Evolutionary conservation across 176 grass and related monocot species (phyloP).

Genomic region (Carex parvula): DNA sequence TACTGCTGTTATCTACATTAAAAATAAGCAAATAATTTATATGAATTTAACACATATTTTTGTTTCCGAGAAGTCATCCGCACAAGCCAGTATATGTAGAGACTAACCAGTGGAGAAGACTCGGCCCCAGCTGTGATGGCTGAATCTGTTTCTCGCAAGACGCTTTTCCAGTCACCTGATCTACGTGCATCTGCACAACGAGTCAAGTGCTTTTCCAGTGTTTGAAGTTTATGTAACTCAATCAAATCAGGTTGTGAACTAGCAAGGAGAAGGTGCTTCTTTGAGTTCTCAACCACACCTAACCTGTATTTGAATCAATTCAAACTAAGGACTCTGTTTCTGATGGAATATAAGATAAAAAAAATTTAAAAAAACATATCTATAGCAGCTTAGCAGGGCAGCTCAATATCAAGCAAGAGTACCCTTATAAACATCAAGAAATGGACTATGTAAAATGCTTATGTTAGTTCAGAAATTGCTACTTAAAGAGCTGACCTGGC

Average conservation of each 20-base stretch:
- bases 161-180: conserved; percentile 72
- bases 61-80: neutral
- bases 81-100: neutral
- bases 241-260: conserved; percentile 63
- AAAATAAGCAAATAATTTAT: neutral
- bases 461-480: neutral
- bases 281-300: conserved; percentile 80
- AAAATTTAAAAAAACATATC: neutral
- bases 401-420: neutral
- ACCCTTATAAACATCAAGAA: neutral
- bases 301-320: conserved; percentile 47
- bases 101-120: conserved; percentile 63
- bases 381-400: neutral
- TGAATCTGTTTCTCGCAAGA: conserved; percentile 61
- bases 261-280: conserved; percentile 61
- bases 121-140: conserved; percentile 85
- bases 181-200: conserved; percentile 71
- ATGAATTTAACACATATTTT: neutral
- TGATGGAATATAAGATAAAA: neutral
- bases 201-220: conserved; percentile 74
- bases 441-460: neutral
- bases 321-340: neutral
- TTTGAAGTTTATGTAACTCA: conserved; percentile 76
- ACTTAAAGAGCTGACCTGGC: neutral
- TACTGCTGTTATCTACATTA: neutral